These are phyloP conservation scores for Inosperma sp. DNA, from an alignment of 768 basidiomycete species.

Conservation along the genomic window DNA sequence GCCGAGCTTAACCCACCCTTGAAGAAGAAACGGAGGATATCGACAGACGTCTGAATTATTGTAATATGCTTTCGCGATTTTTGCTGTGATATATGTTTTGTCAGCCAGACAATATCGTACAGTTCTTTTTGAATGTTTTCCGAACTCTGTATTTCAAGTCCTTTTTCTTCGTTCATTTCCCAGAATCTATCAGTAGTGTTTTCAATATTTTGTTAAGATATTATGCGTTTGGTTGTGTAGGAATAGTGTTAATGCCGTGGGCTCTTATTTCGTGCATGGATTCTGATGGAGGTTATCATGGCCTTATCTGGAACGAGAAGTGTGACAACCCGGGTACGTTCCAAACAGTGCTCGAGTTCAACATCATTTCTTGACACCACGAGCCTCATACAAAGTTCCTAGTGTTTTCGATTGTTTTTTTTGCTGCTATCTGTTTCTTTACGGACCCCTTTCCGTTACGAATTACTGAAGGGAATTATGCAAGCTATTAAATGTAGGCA, in stretches of 20 bases:
- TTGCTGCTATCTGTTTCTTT: slow-evolving; percentile 23
- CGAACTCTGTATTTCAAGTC: slow-evolving; percentile 12
- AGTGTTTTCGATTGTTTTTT: slow-evolving; percentile 12
- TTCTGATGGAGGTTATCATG: slow-evolving; percentile 18
- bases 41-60: slow-evolving; percentile 18
- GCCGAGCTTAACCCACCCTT: slow-evolving; percentile 37
- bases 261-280: slow-evolving; percentile 15
- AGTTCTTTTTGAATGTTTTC: slow-evolving; percentile 7
- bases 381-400: slow-evolving; percentile 13
- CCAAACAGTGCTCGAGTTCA: slow-evolving; percentile 27
- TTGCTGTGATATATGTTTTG: slow-evolving; percentile 2
- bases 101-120: slow-evolving; percentile 6
- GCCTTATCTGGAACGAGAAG: slow-evolving; percentile 8
- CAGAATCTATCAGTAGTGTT: slow-evolving; percentile 7
- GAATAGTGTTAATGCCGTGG: slow-evolving; percentile 15
- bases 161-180: slow-evolving; percentile 12
- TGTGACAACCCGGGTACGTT: slow-evolving; percentile 11
- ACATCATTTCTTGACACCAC: slow-evolving; percentile 25
- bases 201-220: slow-evolving; percentile 7
- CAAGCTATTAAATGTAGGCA: slow-evolving; percentile 87
- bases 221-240: slow-evolving; percentile 16
- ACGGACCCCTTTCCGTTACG: slow-evolving; percentile 17
- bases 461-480: slow-evolving; percentile 45
- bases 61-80: slow-evolving; percentile 1
- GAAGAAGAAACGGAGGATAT: slow-evolving; percentile 51